Conservation (phyloP, 768 basidiomycete species). For the Kwoniella newhampshirensis region DNA sequence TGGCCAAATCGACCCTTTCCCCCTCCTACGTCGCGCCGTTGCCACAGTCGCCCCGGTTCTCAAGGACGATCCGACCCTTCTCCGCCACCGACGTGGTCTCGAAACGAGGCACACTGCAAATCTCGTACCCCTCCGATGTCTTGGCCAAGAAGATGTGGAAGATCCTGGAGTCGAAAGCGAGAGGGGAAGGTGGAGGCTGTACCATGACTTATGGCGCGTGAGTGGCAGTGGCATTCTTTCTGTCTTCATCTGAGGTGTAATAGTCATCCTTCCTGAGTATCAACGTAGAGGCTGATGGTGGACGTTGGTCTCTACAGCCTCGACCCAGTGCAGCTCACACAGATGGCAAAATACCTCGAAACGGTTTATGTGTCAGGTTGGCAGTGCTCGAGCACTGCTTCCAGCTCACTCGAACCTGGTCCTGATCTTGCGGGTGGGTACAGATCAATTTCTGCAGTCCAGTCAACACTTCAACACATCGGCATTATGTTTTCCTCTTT, state of each 20-base stretch:
- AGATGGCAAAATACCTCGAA: slow-evolving; percentile 96
- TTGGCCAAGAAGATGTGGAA: slow-evolving; percentile 83
- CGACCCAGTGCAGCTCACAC: slow-evolving; percentile 95
- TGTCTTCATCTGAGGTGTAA: not conserved
- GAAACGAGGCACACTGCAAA: slow-evolving; percentile 83
- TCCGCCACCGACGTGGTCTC: slow-evolving; percentile 88
- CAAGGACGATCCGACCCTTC: slow-evolving; percentile 84
- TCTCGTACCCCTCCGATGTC: slow-evolving; percentile 80
- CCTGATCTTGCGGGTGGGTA: slow-evolving; percentile 90
- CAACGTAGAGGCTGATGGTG: too few species aligned
- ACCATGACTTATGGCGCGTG: slow-evolving; percentile 98
- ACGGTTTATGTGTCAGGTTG: slow-evolving; percentile 95
- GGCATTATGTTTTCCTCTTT: too few species aligned
- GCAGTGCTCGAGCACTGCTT: slow-evolving; percentile 85
- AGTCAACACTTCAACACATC: too few species aligned
- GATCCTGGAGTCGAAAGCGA: slow-evolving; percentile 70
- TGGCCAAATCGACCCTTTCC: not conserved
- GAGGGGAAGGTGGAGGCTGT: slow-evolving; percentile 51
- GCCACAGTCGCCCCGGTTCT: slow-evolving; percentile 76
- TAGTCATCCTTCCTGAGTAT: not conserved
- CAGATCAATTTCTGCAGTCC: too few species aligned
- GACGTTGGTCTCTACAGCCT: slow-evolving; percentile 64
- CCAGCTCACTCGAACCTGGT: slow-evolving; percentile 91
- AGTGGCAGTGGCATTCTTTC: slow-evolving; percentile 55
- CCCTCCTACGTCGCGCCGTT: slow-evolving; percentile 5